These are phyloP conservation scores for Fonsecaea erecta DNA, from an alignment of 2,329 filamentous ascomycete genomes.

Conservation along the genomic window DNA sequence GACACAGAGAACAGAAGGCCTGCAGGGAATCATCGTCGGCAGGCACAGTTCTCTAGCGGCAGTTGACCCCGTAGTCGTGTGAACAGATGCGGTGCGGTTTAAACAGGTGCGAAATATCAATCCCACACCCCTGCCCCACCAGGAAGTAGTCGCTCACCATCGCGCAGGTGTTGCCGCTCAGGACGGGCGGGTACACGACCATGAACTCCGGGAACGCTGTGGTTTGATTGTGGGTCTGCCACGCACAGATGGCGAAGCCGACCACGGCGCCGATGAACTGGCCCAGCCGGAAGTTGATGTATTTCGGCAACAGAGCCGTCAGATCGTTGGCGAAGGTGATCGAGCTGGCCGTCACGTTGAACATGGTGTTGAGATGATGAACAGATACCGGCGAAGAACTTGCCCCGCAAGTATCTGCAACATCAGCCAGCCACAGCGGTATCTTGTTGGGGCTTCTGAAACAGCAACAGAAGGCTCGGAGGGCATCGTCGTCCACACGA, in stretches of 20 bases:
- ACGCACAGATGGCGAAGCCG: conserved; percentile 51
- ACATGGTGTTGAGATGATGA: conserved; percentile 17
- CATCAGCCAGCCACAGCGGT: no score
- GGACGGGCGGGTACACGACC: conserved; percentile 33
- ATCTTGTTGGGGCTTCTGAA: no score
- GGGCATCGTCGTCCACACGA: no score
- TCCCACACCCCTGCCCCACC: conserved; percentile 19
- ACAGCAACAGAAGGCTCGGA: no score
- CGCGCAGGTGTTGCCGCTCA: conserved; percentile 36
- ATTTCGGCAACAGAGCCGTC: conserved; percentile 57
- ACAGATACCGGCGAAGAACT: conserved; percentile 57
- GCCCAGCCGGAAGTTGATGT: conserved; percentile 58
- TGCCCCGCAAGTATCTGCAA: conserved; percentile 40
- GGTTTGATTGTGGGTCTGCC: conserved; percentile 52
- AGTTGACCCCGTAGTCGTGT: conserved; percentile 56
- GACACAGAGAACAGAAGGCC: no score
- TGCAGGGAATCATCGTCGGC: no score
- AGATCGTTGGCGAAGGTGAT: conserved; percentile 57
- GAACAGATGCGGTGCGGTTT: conserved; percentile 27
- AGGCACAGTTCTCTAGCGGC: no score
- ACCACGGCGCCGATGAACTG: conserved; percentile 44
- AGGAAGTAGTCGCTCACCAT: conserved; percentile 35
- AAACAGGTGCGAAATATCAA: conserved; percentile 27
- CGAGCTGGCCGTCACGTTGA: conserved; percentile 33
- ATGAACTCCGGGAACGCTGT: conserved; percentile 47